Evolutionary conservation across 768 basidiomycete genomes (phyloP).

Genomic region (Naganishia vaughanmartiniae): DNA sequence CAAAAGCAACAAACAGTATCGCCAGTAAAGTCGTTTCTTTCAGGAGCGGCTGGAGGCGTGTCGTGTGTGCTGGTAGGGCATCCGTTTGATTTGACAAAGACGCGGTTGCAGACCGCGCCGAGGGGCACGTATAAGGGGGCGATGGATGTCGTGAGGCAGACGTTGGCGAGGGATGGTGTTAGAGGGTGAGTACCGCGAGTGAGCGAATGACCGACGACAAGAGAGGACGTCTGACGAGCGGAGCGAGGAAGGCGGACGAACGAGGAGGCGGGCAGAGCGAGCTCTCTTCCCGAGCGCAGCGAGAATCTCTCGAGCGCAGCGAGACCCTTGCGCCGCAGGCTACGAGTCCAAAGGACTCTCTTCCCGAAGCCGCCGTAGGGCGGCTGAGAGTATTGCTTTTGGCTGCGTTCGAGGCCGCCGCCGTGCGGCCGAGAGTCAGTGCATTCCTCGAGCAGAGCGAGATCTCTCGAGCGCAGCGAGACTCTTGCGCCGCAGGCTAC

Average conservation of each 20-base stretch:
- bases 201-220: background rate
- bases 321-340: background rate
- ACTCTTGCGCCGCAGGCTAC: background rate
- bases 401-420: too few species aligned
- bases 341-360: background rate
- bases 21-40: constrained; percentile 75
- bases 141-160: constrained; percentile 87
- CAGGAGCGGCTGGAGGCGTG: constrained; percentile 89
- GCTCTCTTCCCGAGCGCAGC: background rate
- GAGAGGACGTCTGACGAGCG: background rate
- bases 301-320: constrained; percentile 1
- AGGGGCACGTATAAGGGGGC: constrained; percentile 87
- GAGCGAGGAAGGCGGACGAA: background rate
- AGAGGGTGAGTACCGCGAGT: constrained; percentile 64
- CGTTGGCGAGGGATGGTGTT: constrained; percentile 83
- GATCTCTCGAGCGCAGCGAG: constrained; percentile 9
- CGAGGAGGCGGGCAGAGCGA: too few species aligned
- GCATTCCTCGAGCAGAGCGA: too few species aligned
- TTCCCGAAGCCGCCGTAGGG: background rate
- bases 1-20: constrained; percentile 43
- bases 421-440: too few species aligned
- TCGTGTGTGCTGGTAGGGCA: constrained; percentile 89
- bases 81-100: constrained; percentile 85
- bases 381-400: background rate
- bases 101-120: constrained; percentile 79